phyloP scores from a whole-genome alignment of 2,329 filamentous ascomycete genomes.

The Saccharata proteae region DNA sequence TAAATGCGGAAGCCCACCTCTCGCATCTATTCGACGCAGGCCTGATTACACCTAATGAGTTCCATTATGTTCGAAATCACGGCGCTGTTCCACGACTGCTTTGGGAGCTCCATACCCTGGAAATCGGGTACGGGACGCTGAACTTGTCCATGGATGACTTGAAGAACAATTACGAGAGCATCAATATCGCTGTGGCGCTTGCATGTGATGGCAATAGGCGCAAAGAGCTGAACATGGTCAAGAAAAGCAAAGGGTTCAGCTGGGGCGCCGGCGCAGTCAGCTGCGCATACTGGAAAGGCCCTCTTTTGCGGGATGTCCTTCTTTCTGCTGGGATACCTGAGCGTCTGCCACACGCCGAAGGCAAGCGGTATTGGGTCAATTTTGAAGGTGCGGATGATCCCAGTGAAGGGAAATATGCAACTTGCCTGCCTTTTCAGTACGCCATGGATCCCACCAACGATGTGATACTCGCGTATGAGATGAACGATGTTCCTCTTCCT shows the following conservation, averaged over 20 bases:
- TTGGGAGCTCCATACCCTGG: slow-evolving; percentile 38
- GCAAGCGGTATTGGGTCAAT: slow-evolving; percentile 31
- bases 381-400: slow-evolving; percentile 39
- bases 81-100: slow-evolving; percentile 39
- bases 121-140: slow-evolving; percentile 30
- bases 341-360: slow-evolving; percentile 10
- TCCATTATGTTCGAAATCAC: slow-evolving; percentile 44
- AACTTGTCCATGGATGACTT: slow-evolving; percentile 34
- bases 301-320: slow-evolving; percentile 34
- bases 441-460: slow-evolving; percentile 36
- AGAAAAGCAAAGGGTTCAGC: no score
- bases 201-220: slow-evolving; percentile 40
- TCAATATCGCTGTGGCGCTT: slow-evolving; percentile 38
- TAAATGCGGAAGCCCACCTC: slow-evolving; percentile 39
- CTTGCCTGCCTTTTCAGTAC: slow-evolving; percentile 37
- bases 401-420: slow-evolving; percentile 37
- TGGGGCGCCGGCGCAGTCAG: no score
- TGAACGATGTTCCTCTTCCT: no score
- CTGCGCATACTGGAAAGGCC: slow-evolving; percentile 42
- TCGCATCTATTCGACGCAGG: slow-evolving; percentile 33
- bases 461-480: no score
- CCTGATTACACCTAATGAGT: slow-evolving; percentile 38
- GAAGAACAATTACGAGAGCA: slow-evolving; percentile 27
- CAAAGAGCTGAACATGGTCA: slow-evolving; percentile 43
- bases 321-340: slow-evolving; percentile 26